A percentile compares a stretch with the other conserved stretches of the same genome.
Evolutionary conservation across 768 basidiomycete species (phyloP).

Genomic region (Lentinula sp.): DNA sequence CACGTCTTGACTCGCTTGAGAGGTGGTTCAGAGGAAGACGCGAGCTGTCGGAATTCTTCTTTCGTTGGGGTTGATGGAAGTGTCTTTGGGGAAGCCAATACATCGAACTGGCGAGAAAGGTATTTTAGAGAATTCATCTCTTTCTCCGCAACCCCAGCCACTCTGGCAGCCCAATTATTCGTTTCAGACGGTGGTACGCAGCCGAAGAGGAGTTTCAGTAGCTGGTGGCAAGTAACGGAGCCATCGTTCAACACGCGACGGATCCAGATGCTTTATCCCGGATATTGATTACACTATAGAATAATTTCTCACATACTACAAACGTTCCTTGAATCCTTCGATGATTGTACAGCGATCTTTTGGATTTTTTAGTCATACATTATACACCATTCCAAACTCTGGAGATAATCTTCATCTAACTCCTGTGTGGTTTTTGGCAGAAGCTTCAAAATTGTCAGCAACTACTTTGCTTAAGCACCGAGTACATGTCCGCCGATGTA

Average conservation of each 20-base stretch:
- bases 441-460: background rate
- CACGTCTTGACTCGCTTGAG: constrained; percentile 45
- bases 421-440: background rate
- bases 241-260: background rate
- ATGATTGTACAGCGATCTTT: background rate
- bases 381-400: constrained; percentile 7
- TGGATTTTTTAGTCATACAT: background rate
- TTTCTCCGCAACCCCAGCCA: constrained; percentile 10
- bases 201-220: background rate
- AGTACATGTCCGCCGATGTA: background rate
- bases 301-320: background rate
- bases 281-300: background rate
- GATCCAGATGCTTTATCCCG: background rate
- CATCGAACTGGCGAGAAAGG: constrained; percentile 80
- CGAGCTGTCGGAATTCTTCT: constrained; percentile 18
- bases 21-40: constrained; percentile 17
- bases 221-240: background rate
- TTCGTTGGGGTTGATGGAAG: constrained; percentile 51
- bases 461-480: background rate
- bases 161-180: background rate
- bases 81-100: constrained; percentile 53
- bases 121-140: constrained; percentile 79
- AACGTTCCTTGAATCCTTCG: background rate
- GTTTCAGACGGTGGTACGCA: background rate
- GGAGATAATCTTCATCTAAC: constrained; percentile 1